Percentiles rank a stretch among this genome's conserved stretches.
Evolutionary conservation across 768 basidiomycete genomes (phyloP).

Genomic region (Wakefieldia striispora): DNA sequence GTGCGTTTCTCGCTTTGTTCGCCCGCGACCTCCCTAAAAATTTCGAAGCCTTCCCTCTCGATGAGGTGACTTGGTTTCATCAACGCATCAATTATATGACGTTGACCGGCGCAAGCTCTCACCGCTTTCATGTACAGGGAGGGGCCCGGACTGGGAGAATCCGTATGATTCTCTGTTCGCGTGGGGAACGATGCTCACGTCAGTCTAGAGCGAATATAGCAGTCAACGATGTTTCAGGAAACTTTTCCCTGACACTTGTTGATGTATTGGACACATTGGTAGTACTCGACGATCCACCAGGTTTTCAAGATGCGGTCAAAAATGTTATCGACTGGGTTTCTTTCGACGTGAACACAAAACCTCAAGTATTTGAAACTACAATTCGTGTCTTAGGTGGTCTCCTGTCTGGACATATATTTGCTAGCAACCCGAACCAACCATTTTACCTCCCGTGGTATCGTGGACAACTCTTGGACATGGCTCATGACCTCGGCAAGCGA

Average conservation of each 20-base stretch:
- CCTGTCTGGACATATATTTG: slow-evolving; percentile 80
- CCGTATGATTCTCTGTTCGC: slow-evolving; percentile 51
- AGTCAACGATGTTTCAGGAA: slow-evolving; percentile 91
- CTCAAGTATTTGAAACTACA: slow-evolving; percentile 98
- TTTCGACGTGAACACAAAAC: slow-evolving; percentile 91
- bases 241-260: slow-evolving; percentile 82
- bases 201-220: slow-evolving; percentile 61
- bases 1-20: slow-evolving; percentile 37
- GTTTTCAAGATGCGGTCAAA: slow-evolving; percentile 82
- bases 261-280: slow-evolving; percentile 87
- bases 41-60: slow-evolving; percentile 72
- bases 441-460: slow-evolving; percentile 84
- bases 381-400: slow-evolving; percentile 93
- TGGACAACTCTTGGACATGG: slow-evolving; percentile 75
- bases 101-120: slow-evolving; percentile 55
- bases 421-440: slow-evolving; percentile 59
- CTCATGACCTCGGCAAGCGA: slow-evolving; percentile 82
- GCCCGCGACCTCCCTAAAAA: slow-evolving; percentile 19
- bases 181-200: slow-evolving; percentile 11
- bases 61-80: slow-evolving; percentile 55
- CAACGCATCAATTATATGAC: background rate
- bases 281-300: slow-evolving; percentile 74
- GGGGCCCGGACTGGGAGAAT: slow-evolving; percentile 84
- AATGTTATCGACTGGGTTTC: slow-evolving; percentile 80
- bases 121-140: slow-evolving; percentile 82